Evolutionary conservation across 1,139 yeast genomes (phyloP), one percentile per base, ranked within the genome.

Genomic region (Candida sanyaensis): DNA sequence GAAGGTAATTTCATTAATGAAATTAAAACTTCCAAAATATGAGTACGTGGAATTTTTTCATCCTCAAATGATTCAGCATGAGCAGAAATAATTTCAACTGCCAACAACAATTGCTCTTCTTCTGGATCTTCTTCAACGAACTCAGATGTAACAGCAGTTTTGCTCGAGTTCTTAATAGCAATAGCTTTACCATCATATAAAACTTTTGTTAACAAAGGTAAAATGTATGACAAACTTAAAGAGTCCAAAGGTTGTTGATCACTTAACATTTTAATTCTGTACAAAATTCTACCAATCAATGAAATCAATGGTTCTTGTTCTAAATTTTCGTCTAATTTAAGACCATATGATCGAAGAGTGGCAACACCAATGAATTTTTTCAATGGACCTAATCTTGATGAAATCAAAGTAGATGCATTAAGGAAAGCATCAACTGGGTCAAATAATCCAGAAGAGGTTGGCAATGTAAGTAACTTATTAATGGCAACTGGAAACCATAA

Each of bases 101-200:
- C 88, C 50, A 93, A 71, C 49, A 88, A 68, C 42, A 90, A 69
- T 56, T 89, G 96, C 63, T 92, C 98, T 63, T 92, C 98, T 59
- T 87, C 88, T 27, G 87, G 88, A 52, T 88, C 96, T 61, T 88
- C 95, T 52, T 86, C 86, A 32, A 75, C 81, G 69, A 80, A 88
- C 62, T 80, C 97, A 38, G 81, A 78, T 50, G 75, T 80, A 32
- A 71, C 78, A 1, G 65, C 73, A 47, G 61, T 63, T 43, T 83
- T 83, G 29, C 73, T 71, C 1, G 83, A 71, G 56, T 77, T 80
- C 55, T 70, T 78, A 46, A 78, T 58, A 1, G 87, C 79, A 40
- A 77, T 78, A 2, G 63, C 63, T 50, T 78, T 81, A 51, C 92
- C 91, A 47, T 75, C 78, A 48, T 82, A 81, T 53, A 87, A 68